phyloP scores from a whole-genome alignment of 2,329 filamentous ascomycete species.

The Microcera coccophila region DNA sequence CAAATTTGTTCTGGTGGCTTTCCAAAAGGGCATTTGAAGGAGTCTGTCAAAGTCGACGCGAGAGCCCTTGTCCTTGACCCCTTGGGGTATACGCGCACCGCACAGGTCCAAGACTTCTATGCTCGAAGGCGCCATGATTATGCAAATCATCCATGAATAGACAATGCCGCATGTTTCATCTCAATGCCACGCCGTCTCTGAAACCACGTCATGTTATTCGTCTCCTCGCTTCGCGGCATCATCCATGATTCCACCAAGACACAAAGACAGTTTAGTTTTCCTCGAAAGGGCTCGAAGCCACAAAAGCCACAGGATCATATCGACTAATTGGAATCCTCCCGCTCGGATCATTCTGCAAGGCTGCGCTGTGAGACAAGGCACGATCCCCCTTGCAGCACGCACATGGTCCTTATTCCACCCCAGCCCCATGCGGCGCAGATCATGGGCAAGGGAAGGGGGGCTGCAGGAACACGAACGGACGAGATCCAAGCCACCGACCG shows the following conservation, averaged over 20 bases:
- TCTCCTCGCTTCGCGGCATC: not conserved
- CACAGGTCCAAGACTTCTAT: not conserved
- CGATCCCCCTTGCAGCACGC: not conserved
- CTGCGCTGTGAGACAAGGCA: not conserved
- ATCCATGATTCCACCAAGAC: not conserved
- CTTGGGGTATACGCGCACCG: not conserved
- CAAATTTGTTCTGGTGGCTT: not conserved
- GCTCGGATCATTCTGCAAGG: conserved; percentile 1
- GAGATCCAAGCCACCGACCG: too few relatives aligned
- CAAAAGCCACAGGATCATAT: not conserved
- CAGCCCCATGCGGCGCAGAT: not conserved
- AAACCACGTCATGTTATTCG: not conserved
- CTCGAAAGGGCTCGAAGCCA: too few relatives aligned
- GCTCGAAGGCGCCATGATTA: not conserved
- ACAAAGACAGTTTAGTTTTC: not conserved
- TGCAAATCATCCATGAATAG: not conserved
- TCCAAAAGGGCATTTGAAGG: not conserved
- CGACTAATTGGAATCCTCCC: not conserved
- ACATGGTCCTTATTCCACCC: not conserved
- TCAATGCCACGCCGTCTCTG: not conserved
- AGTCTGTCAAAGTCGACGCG: not conserved
- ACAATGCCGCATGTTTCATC: not conserved
- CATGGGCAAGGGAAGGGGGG: not conserved
- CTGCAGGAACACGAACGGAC: not conserved
- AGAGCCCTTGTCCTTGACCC: not conserved